Evolutionary conservation across 1,139 yeast species (phyloP), one percentile per base, ranked within the genome.

Genomic region (Kazachstania sp.): DNA sequence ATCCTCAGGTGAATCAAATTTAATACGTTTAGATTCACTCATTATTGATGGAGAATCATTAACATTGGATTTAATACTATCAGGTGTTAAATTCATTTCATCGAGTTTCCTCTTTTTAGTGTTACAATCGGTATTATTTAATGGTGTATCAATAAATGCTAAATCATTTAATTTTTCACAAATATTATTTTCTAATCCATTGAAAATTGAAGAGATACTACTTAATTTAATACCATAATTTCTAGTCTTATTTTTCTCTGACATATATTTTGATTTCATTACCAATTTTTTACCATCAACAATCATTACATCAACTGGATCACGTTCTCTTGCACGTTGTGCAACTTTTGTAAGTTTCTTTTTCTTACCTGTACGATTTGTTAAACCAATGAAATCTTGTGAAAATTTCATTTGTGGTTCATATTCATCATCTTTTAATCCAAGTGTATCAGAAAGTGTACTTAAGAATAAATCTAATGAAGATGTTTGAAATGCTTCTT

Each of bases 1-100:
- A 46, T 64, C 67, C 39, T 62, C 67, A 3, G 67, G 67, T 8
- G 66, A 61, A 44, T 63, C 66, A 16, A 62, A 47, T 43, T 63
- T 62, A n/a, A 63, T 47, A 43, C 56, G 60, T 49, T 64, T 64
- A n/a, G 66, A 60, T 9, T 60, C 66, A 30, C 60, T 53, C 65
- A 63, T 60, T 41, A 58, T 47, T 11, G 59, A 52, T 12, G 49
- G 44, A 4, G 49, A 43, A 30, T 13, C 34, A 31, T 43, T 48
- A 15, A 19, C 35, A 9, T n/a, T 34, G 18, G 37, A 18, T 35
- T 30, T 43, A 32, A 31, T 36, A 20, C 43, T 40, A 19, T 57
- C 55, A 7, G 65, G 65, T 41, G 63, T 61, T 13, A 54, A 57
- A 31, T 59, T 61, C 20, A 51, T 32, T n/a, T 56, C 63, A 20